Conservation (phyloP, 106 monocot species). For the Xerophyta viscosa region DNA sequence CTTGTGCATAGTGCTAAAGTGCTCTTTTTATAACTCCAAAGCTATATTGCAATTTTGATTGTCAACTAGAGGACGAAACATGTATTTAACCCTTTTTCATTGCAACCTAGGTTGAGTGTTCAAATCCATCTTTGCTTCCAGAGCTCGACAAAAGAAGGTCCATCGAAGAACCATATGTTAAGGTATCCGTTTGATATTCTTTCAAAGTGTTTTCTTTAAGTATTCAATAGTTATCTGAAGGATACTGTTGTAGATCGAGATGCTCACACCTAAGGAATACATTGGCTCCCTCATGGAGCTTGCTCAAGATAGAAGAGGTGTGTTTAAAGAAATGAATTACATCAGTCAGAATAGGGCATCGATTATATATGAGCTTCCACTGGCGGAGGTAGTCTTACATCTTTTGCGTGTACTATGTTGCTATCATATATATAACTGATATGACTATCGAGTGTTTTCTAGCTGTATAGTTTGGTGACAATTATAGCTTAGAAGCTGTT, state of each 20-base stretch:
- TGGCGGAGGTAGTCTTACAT: slow-evolving; percentile 87
- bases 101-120: slow-evolving; percentile 93
- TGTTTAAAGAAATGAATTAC: slow-evolving; percentile 90
- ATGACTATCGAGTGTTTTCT: no score
- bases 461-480: no score
- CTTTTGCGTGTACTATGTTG: no score
- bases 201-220: neutral
- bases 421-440: no score
- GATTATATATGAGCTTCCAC: slow-evolving; percentile 71
- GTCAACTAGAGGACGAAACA: no score
- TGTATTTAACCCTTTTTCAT: no score
- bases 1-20: no score
- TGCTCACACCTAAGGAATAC: slow-evolving; percentile 93
- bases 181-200: slow-evolving; percentile 18
- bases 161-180: slow-evolving; percentile 94
- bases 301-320: slow-evolving; percentile 94
- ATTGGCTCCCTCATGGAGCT: slow-evolving; percentile 97
- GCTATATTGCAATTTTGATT: no score
- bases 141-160: slow-evolving; percentile 75
- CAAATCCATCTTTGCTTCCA: slow-evolving; percentile 92
- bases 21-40: no score
- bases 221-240: neutral
- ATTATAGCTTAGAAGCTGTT: no score
- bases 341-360: slow-evolving; percentile 84
- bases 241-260: slow-evolving; percentile 59